phyloP scores from a whole-genome alignment of 164 flowering plant genomes.

The Dillenia suffruticosa region DNA sequence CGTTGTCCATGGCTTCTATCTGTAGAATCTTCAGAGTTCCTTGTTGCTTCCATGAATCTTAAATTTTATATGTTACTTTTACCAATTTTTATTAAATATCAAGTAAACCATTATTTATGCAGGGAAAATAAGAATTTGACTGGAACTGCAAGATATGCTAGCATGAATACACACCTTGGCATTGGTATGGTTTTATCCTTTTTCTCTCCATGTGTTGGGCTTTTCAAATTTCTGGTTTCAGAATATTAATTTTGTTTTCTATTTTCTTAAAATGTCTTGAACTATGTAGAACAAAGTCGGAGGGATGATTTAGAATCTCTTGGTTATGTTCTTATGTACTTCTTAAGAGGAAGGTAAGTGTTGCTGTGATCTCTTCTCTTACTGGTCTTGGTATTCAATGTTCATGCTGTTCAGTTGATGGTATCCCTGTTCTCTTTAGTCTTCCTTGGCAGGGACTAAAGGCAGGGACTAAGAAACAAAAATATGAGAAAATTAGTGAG shows the following conservation, averaged over 20 bases:
- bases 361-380: slow-evolving; percentile 6
- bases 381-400: slow-evolving; percentile 38
- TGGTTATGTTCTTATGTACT: slow-evolving; percentile 92
- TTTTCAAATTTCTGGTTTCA: neutral
- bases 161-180: slow-evolving; percentile 94
- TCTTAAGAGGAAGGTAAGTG: slow-evolving; percentile 78
- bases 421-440: slow-evolving; percentile 26
- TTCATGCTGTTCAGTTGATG: neutral
- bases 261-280: slow-evolving; percentile 4
- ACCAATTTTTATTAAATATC: too few relatives aligned
- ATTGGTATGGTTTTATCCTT: slow-evolving; percentile 52
- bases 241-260: neutral
- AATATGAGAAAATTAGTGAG: slow-evolving; percentile 93
- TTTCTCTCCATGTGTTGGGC: neutral
- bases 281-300: slow-evolving; percentile 74
- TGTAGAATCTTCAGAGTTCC: too few relatives aligned
- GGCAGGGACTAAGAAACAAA: slow-evolving; percentile 93
- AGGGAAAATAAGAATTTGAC: slow-evolving; percentile 94
- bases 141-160: slow-evolving; percentile 96
- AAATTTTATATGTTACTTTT: too few relatives aligned
- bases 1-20: too few relatives aligned
- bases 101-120: slow-evolving; percentile 16
- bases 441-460: slow-evolving; percentile 98
- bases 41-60: too few relatives aligned
- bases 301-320: slow-evolving; percentile 96